Percentiles rank a stretch among this genome's conserved stretches.
These are phyloP conservation scores for Fusarium nelsonii DNA, from an alignment of 2,329 filamentous ascomycete species.

Conservation along the genomic window DNA sequence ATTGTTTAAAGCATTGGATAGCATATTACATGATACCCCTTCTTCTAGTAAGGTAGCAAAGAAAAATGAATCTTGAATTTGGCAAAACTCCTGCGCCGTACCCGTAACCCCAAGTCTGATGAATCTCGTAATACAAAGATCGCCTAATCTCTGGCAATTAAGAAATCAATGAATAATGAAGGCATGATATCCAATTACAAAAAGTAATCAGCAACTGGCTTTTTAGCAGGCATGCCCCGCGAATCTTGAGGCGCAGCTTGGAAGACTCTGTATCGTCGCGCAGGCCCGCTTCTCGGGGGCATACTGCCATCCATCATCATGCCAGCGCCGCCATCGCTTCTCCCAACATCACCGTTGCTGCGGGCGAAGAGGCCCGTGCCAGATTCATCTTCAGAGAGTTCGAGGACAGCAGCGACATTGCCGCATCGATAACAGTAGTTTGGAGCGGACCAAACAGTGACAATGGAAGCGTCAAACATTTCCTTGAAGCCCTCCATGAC, in stretches of 20 bases:
- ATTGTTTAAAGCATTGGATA: slow-evolving; percentile 26
- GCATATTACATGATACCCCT: slow-evolving; percentile 34
- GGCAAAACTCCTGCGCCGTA: slow-evolving; percentile 43
- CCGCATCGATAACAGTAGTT: slow-evolving; percentile 98
- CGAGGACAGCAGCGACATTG: slow-evolving; percentile 94
- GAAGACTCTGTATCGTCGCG: slow-evolving; percentile 92
- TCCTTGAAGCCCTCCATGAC: slow-evolving; percentile 99
- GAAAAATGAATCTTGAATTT: slow-evolving; percentile 28
- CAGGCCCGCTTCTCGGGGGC: slow-evolving; percentile 73
- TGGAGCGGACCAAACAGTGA: slow-evolving; percentile 98
- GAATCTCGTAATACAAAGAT: slow-evolving; percentile 39
- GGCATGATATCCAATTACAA: slow-evolving; percentile 61
- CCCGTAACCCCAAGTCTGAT: slow-evolving; percentile 39
- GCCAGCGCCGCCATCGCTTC: slow-evolving; percentile 65
- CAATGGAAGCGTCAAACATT: slow-evolving; percentile 96
- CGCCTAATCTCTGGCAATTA: slow-evolving; percentile 17
- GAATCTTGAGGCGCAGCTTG: slow-evolving; percentile 97
- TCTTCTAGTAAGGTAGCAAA: slow-evolving; percentile 27
- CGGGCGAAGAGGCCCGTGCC: slow-evolving; percentile 77
- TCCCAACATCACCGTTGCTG: slow-evolving; percentile 76
- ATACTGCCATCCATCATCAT: slow-evolving; percentile 63
- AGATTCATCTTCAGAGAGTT: slow-evolving; percentile 88
- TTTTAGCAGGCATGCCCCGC: slow-evolving; percentile 98
- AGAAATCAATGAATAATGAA: slow-evolving; percentile 8
- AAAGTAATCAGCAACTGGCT: slow-evolving; percentile 97